Percentiles rank a stretch among this genome's conserved stretches.
These are phyloP conservation scores for Annona cherimola DNA, from an alignment of 164 flowering plant genomes.

Conservation along the genomic window DNA sequence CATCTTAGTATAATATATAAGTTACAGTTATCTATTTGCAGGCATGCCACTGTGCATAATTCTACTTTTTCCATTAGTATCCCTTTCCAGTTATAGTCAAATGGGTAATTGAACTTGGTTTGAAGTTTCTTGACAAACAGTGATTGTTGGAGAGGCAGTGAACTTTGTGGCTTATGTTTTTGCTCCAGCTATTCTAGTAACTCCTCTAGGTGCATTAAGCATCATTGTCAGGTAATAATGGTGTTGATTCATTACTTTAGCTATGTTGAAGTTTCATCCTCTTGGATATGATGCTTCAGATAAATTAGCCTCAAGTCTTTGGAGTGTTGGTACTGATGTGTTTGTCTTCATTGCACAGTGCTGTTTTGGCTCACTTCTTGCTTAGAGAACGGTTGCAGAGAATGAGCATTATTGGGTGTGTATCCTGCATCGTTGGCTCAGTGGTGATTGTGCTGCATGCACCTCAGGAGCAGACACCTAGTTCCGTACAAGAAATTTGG, in stretches of 20 bases:
- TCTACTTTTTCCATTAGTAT: conserved; percentile 6
- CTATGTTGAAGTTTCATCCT: neutral
- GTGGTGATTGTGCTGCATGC: conserved; percentile 92
- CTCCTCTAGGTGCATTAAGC: conserved; percentile 91
- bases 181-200: conserved; percentile 93
- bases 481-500: conserved; percentile 83
- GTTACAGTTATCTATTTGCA: neutral
- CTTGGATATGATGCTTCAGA: conserved; percentile 1
- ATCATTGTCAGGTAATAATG: conserved; percentile 69
- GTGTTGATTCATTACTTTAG: neutral
- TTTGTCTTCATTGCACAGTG: conserved; percentile 39
- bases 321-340: neutral
- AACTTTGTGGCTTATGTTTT: conserved; percentile 87
- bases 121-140: conserved; percentile 31
- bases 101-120: conserved; percentile 6
- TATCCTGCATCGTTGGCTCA: conserved; percentile 90
- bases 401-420: conserved; percentile 77
- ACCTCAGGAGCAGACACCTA: conserved; percentile 75
- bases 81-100: neutral
- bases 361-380: conserved; percentile 82
- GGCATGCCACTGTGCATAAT: no score
- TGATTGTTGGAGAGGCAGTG: conserved; percentile 89
- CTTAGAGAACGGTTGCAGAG: conserved; percentile 71
- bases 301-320: neutral
- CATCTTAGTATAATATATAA: neutral